phyloP scores from a whole-genome alignment of 768 basidiomycete genomes.

The Boletus coccyginus region DNA sequence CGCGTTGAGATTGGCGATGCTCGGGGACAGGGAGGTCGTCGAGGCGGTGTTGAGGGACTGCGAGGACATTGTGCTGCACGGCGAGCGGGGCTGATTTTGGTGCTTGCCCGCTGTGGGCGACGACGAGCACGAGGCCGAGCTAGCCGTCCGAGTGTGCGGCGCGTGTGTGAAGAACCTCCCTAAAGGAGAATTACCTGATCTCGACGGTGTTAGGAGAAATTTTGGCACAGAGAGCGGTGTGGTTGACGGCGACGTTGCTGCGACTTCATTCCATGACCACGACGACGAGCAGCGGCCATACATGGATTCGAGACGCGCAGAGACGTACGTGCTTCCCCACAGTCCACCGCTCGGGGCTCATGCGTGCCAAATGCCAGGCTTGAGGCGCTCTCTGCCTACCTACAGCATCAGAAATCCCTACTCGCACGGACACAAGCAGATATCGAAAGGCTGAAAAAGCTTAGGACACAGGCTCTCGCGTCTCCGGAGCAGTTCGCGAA shows the following conservation, averaged over 20 bases:
- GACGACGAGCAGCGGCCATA: constrained; percentile 22
- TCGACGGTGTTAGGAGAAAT: constrained; percentile 20
- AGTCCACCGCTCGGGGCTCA: not conserved
- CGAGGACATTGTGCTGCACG: constrained; percentile 23
- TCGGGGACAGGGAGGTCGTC: constrained; percentile 32
- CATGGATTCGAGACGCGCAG: constrained; percentile 35
- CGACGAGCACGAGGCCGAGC: constrained; percentile 23
- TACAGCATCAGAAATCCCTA: constrained; percentile 56
- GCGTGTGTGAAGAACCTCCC: constrained; percentile 24
- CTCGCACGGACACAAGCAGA: constrained; percentile 62
- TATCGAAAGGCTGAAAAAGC: constrained; percentile 51
- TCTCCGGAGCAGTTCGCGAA: constrained; percentile 35
- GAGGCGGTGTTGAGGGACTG: constrained; percentile 33
- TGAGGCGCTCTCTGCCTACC: constrained; percentile 65
- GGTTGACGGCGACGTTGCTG: constrained; percentile 12
- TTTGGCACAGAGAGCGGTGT: constrained; percentile 16
- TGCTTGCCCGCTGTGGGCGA: constrained; percentile 28
- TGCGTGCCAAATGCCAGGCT: constrained; percentile 17
- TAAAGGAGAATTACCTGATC: constrained; percentile 2
- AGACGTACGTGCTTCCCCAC: constrained; percentile 26
- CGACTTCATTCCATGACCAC: constrained; percentile 32
- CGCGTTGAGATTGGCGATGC: constrained; percentile 33
- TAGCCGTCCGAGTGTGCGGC: constrained; percentile 12
- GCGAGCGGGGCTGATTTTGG: constrained; percentile 16
- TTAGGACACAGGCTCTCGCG: constrained; percentile 39